Conservation (phyloP, 108 stramenopile genomes). For the Chaetoceros muelleri region DNA sequence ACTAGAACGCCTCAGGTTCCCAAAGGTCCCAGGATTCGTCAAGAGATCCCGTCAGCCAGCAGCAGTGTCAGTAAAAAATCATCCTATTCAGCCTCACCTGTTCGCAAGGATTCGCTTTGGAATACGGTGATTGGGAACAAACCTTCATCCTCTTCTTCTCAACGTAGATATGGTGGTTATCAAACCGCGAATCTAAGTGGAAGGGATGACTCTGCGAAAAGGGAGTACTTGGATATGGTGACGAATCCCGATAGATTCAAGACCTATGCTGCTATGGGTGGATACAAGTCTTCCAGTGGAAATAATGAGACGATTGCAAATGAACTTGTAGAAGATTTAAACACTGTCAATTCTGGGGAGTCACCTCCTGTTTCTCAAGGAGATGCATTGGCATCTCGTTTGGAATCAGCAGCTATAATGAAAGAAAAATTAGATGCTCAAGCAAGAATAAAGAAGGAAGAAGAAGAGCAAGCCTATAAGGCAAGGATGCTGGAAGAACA, state of each 20-base stretch:
- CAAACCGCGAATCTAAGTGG: conserved; percentile 12
- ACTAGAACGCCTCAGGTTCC: conserved; percentile 20
- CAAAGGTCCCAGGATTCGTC: conserved; percentile 22
- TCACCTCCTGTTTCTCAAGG: neutral
- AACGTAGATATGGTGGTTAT: neutral
- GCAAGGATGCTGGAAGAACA: neutral
- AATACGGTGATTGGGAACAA: conserved; percentile 22
- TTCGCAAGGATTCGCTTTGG: conserved; percentile 28
- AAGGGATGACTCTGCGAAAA: conserved; percentile 29
- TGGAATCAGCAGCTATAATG: conserved; percentile 29
- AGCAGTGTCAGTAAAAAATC: conserved; percentile 10
- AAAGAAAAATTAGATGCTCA: conserved; percentile 35
- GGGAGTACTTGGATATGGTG: conserved; percentile 37
- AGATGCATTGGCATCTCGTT: conserved; percentile 31
- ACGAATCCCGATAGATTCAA: conserved; percentile 43
- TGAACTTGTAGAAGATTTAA: neutral
- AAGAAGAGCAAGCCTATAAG: conserved; percentile 9
- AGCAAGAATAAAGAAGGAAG: conserved; percentile 13
- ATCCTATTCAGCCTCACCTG: conserved; percentile 2
- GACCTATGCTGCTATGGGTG: conserved; percentile 24
- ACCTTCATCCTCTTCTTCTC: conserved; percentile 1
- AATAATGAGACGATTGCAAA: neutral
- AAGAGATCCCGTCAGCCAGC: conserved; percentile 21
- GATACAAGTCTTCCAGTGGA: neutral
- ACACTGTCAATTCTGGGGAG: neutral